phyloP scores from a whole-genome alignment of 768 basidiomycete species.

The Naganishia antarctica region DNA sequence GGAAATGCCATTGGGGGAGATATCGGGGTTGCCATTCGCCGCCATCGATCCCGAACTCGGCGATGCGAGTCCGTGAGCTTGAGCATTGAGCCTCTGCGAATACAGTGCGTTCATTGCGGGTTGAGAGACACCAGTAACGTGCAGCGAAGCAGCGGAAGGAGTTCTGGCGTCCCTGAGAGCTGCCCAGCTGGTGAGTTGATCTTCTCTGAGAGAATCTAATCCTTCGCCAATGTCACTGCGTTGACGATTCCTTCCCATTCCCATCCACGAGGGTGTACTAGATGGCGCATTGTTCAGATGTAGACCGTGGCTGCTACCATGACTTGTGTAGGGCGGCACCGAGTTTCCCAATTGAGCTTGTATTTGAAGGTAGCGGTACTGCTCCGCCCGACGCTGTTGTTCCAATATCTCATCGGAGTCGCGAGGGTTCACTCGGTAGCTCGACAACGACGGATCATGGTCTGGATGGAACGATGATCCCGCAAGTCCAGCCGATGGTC shows the following conservation, averaged over 20 bases:
- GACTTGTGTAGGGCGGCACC: not conserved
- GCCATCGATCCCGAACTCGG: not conserved
- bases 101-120: slow-evolving; percentile 11
- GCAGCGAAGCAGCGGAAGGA: not conserved
- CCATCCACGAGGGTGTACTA: slow-evolving; percentile 10
- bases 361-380: slow-evolving; percentile 15
- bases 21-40: not conserved
- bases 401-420: slow-evolving; percentile 18
- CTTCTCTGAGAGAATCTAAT: not conserved
- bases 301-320: not conserved
- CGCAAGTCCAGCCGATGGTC: not conserved
- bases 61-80: not conserved
- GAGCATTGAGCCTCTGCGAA: not conserved
- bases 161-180: slow-evolving; percentile 3
- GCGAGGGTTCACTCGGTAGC: slow-evolving; percentile 1
- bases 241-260: slow-evolving; percentile 17
- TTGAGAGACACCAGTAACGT: not conserved
- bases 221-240: slow-evolving; percentile 15
- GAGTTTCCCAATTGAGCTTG: not conserved
- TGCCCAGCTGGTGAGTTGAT: slow-evolving; percentile 17
- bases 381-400: slow-evolving; percentile 15
- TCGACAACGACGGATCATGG: not conserved
- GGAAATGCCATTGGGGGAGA: not conserved
- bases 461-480: not conserved
- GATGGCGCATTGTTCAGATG: not conserved